These are phyloP conservation scores for Diaporthe citri DNA, from an alignment of 2,329 filamentous ascomycete species.

Conservation along the genomic window DNA sequence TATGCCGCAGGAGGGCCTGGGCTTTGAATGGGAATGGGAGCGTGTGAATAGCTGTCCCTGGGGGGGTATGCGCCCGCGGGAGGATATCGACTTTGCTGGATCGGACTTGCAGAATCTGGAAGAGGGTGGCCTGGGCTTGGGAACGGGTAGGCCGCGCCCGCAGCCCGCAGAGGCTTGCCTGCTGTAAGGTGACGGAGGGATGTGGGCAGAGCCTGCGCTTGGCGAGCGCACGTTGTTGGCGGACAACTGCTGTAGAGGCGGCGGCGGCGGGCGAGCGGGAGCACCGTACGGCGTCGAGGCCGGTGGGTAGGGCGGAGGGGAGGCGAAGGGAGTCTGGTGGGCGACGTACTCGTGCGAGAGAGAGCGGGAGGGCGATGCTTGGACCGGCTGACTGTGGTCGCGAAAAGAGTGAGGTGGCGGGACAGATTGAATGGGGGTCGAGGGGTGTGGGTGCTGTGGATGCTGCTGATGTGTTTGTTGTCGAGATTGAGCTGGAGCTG, in stretches of 20 bases:
- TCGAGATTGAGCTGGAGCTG: slow-evolving; percentile 31
- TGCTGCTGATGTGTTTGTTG: slow-evolving; percentile 45
- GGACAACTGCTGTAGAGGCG: slow-evolving; percentile 60
- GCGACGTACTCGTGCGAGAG: slow-evolving; percentile 60
- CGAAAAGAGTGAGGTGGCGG: slow-evolving; percentile 60
- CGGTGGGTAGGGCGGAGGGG: slow-evolving; percentile 43
- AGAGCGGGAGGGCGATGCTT: slow-evolving; percentile 63
- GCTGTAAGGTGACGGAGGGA: slow-evolving; percentile 63
- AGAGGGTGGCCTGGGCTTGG: slow-evolving; percentile 52
- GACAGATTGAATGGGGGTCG: slow-evolving; percentile 56
- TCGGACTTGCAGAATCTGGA: slow-evolving; percentile 61
- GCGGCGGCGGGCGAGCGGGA: slow-evolving; percentile 54
- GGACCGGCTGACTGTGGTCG: slow-evolving; percentile 62
- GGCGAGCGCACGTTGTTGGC: slow-evolving; percentile 64
- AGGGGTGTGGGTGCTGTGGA: slow-evolving; percentile 48
- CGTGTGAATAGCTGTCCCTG: slow-evolving; percentile 61
- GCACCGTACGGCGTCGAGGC: slow-evolving; percentile 53
- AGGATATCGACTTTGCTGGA: slow-evolving; percentile 65
- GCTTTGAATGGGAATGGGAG: slow-evolving; percentile 45
- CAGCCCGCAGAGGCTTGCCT: slow-evolving; percentile 62
- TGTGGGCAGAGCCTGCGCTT: slow-evolving; percentile 56
- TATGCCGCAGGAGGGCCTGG: slow-evolving; percentile 47
- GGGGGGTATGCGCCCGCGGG: slow-evolving; percentile 57
- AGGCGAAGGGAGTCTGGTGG: slow-evolving; percentile 47
- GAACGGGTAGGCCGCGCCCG: slow-evolving; percentile 64